These are phyloP conservation scores for Trichoderma polysporum DNA, from an alignment of 2,329 filamentous ascomycete species.

Conservation along the genomic window DNA sequence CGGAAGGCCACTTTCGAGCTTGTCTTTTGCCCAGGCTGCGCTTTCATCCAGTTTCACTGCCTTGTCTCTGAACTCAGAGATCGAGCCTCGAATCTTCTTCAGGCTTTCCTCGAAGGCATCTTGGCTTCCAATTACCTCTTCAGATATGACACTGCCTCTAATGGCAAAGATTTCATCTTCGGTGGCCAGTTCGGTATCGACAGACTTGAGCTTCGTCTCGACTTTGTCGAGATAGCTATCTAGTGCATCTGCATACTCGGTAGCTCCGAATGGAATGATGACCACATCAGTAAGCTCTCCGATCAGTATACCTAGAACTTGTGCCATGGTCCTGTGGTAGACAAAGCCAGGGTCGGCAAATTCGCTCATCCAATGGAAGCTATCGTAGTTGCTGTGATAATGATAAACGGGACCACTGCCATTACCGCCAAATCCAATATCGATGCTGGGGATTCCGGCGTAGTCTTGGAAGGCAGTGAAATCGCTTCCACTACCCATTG, in stretches of 20 bases:
- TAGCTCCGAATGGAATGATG: conserved; percentile 63
- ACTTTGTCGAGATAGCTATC: conserved; percentile 52
- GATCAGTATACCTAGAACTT: conserved; percentile 62
- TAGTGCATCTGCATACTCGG: conserved; percentile 62
- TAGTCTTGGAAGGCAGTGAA: conserved; percentile 75
- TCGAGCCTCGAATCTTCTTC: conserved; percentile 38
- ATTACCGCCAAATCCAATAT: conserved; percentile 57
- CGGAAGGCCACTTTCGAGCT: conserved; percentile 57
- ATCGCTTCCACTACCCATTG: conserved; percentile 72
- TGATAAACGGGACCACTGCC: conserved; percentile 62
- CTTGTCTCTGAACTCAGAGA: conserved; percentile 39
- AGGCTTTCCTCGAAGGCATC: conserved; percentile 43
- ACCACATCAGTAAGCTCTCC: conserved; percentile 61
- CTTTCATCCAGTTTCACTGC: conserved; percentile 47
- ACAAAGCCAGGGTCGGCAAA: conserved; percentile 70
- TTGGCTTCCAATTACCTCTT: conserved; percentile 36
- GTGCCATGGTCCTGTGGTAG: conserved; percentile 67
- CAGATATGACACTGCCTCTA: conserved; percentile 29
- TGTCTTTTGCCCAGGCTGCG: conserved; percentile 42
- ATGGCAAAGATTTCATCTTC: conserved; percentile 34
- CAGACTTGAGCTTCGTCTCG: conserved; percentile 46
- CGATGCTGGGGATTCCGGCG: conserved; percentile 64
- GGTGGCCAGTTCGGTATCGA: conserved; percentile 24
- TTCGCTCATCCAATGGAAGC: conserved; percentile 82
- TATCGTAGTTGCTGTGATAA: conserved; percentile 92